phyloP scores from a whole-genome alignment of 2,329 filamentous ascomycete genomes.

The Beauveria scarabaeidicola region DNA sequence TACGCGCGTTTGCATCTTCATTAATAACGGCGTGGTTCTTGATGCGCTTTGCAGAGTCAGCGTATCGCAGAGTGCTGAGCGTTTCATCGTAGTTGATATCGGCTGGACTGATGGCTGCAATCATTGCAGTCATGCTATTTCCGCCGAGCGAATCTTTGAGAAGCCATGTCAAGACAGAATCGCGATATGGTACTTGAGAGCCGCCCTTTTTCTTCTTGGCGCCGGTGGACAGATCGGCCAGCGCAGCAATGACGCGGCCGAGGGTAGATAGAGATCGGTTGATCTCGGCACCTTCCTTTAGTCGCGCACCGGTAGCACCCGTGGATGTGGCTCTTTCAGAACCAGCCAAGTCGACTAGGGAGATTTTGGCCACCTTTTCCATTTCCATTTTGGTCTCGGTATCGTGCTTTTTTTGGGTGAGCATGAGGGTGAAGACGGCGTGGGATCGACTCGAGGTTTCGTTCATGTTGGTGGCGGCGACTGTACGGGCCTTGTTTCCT shows the following conservation, averaged over 20 bases:
- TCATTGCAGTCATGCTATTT: conserved; percentile 99
- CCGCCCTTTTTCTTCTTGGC: conserved; percentile 69
- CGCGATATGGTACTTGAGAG: conserved; percentile 85
- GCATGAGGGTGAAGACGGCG: conserved; percentile 91
- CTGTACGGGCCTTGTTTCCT: conserved; percentile 95
- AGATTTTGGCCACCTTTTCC: conserved; percentile 97
- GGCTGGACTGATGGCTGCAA: conserved; percentile 93
- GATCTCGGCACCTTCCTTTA: conserved; percentile 98
- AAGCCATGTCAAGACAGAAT: conserved; percentile 93
- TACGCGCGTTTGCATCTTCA: conserved; percentile 95
- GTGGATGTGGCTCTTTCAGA: conserved; percentile 97
- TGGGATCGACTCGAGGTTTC: conserved; percentile 97
- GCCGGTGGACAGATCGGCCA: conserved; percentile 81
- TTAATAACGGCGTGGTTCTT: conserved; percentile 99
- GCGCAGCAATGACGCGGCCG: conserved; percentile 90
- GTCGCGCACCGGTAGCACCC: conserved; percentile 83
- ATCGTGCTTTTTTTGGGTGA: conserved; percentile 90
- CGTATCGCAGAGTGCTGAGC: conserved; percentile 87
- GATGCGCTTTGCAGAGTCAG: conserved; percentile 95
- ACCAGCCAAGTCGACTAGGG: conserved; percentile 92
- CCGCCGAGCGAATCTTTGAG: conserved; percentile 94
- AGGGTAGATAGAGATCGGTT: conserved; percentile 94
- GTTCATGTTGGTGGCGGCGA: conserved; percentile 99
- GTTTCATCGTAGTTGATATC: conserved; percentile 99
- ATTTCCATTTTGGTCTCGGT: conserved; percentile 91